Conservation (phyloP, 2,329 filamentous ascomycete genomes). For the Plenodomus lindquistii region DNA sequence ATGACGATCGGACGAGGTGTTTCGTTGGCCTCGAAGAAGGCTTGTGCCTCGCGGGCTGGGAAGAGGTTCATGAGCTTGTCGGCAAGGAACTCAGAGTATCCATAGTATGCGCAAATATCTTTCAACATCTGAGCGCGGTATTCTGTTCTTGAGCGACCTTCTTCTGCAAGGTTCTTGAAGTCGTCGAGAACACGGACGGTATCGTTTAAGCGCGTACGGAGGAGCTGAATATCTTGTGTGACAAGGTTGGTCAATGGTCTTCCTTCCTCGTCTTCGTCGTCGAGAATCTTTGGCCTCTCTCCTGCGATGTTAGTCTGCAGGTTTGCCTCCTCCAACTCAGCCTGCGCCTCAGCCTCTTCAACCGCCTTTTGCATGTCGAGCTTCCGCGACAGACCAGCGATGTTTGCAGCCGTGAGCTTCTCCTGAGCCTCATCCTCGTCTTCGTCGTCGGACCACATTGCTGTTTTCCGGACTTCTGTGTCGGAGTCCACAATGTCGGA, state of each 20-base stretch:
- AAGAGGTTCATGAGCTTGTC: constrained; percentile 95
- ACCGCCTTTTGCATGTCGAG: constrained; percentile 76
- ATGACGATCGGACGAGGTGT: constrained; percentile 91
- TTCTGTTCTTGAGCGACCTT: constrained; percentile 80
- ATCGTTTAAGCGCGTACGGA: constrained; percentile 88
- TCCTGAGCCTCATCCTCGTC: constrained; percentile 90
- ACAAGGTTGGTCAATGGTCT: constrained; percentile 66
- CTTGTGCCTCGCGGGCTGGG: constrained; percentile 89
- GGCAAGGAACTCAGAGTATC: constrained; percentile 91
- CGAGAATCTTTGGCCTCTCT: constrained; percentile 64
- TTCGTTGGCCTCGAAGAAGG: constrained; percentile 99
- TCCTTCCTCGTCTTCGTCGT: constrained; percentile 63
- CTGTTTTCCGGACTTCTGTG: constrained; percentile 48
- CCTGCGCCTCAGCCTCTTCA: constrained; percentile 80
- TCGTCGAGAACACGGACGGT: constrained; percentile 90
- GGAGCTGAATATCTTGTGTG: constrained; percentile 79
- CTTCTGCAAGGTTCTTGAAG: constrained; percentile 79
- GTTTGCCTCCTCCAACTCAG: constrained; percentile 81
- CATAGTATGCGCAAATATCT: constrained; percentile 95
- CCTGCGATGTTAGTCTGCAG: constrained; percentile 92
- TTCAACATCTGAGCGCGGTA: constrained; percentile 85
- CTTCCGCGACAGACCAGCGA: constrained; percentile 85
- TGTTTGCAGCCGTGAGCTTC: constrained; percentile 91
- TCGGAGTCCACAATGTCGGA: constrained; percentile 67
- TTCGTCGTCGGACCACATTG: constrained; percentile 95